Evolutionary conservation across 495 filamentous ascomycete genomes (phyloP), one percentile per base, ranked within the genome.

Genomic region (Neurospora sp.): DNA sequence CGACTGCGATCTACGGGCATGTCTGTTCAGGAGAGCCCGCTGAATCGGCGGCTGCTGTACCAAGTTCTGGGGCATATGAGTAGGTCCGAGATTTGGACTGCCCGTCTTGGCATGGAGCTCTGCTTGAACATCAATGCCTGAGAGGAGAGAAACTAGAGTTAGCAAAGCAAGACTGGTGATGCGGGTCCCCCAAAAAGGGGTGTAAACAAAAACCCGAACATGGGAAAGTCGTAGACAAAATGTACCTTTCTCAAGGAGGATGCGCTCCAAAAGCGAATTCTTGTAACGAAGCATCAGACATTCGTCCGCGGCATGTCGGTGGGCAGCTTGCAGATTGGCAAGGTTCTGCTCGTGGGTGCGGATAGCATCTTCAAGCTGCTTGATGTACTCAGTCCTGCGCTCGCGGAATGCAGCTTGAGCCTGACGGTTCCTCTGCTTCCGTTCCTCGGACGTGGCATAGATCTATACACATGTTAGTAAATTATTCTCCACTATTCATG

Each of bases 221-320:
- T 37, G 53, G 53, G 53, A 65, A 65, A 65, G 53, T 65, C 14
- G 22, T 35, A 37, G 20, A 22, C 4, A 53, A 69, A 35, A 22
- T 27, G 31, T 80, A 95, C 94, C 96, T 87, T 98, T 98, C 82
- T 99, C 96, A 7, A 98, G 87, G 46, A 99, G 84, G 76, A 99
- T 97, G 35, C 96, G 89, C 82, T 99, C 96, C 11, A 99, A 88
- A 61, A 98, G 85, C 37, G 95, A 98, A 81, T 98, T 99, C 84
- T 98, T 98, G 82, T 98, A 98, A 41, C 96, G 91, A 74, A 99
- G 85, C 96, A 98, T 98, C 75, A 98, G 83, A 80, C 96, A 98
- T 81, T 98, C 96, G 79, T 99, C 96, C 39, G 96, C 96, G 68
- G 96, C 96, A 76, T 89, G 93, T 71, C 96, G 92, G 79, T 98